phyloP scores from a whole-genome alignment of 2,329 filamentous ascomycete species.

The Trichoderma lentiforme region DNA sequence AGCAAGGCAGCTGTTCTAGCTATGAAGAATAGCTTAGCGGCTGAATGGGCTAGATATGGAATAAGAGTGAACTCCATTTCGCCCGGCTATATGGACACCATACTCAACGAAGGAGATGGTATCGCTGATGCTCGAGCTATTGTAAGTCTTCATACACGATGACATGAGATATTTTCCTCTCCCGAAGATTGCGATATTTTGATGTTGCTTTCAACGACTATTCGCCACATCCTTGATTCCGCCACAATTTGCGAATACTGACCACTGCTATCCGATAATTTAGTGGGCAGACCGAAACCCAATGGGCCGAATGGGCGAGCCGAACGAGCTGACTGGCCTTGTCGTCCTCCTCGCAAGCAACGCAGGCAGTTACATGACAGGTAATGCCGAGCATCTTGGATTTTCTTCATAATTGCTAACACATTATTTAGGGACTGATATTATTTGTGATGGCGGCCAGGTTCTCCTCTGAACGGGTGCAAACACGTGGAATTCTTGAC shows the following conservation, averaged over 20 bases:
- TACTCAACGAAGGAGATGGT: constrained; percentile 64
- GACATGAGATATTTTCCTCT: background rate
- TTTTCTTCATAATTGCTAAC: background rate
- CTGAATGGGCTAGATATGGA: constrained; percentile 68
- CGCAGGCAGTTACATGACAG: constrained; percentile 66
- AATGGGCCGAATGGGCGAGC: constrained; percentile 61
- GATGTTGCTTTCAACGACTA: too few relatives aligned
- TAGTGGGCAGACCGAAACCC: constrained; percentile 58
- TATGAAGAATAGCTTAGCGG: constrained; percentile 62
- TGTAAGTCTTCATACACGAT: constrained; percentile 25
- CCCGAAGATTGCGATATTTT: background rate
- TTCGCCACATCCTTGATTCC: too few relatives aligned
- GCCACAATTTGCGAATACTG: background rate
- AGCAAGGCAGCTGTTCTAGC: constrained; percentile 65
- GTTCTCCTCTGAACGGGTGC: background rate
- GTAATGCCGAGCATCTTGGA: constrained; percentile 29
- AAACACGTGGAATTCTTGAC: background rate
- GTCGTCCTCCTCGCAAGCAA: constrained; percentile 58
- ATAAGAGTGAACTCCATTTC: constrained; percentile 68
- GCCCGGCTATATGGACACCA: constrained; percentile 75
- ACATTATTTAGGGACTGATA: background rate
- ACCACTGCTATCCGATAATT: constrained; percentile 28
- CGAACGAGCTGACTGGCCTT: constrained; percentile 60
- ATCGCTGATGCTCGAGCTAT: constrained; percentile 42
- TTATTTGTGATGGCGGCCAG: background rate